Evolutionary conservation across 1,139 yeast species (phyloP), one percentile per base, ranked within the genome.

Genomic region (Sugiyamaella neomexicana): DNA sequence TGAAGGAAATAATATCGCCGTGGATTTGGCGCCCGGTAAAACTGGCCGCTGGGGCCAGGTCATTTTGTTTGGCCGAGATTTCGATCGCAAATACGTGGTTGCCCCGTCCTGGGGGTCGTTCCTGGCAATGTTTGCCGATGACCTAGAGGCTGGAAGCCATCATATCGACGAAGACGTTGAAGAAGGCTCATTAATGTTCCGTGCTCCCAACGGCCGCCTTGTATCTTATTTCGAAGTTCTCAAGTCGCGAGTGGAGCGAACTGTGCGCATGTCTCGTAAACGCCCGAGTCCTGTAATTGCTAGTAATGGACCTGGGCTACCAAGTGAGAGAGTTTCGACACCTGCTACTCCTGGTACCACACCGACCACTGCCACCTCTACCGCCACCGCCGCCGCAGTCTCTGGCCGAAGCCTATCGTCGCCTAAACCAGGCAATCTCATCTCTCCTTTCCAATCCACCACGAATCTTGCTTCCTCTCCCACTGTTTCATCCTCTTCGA

Each of bases 21-120:
- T 91, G 12, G 98, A 91, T 70, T 76, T 91, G 58, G 86, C 93
- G 1, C 97, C 97, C 0, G 96, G 89, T 2, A 75, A 82, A 2
- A 72, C 74, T 15, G 96, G 96, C 32, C 75, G 72, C 44, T 79
- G 83, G 75, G 98, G 97, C 13, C 96, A 90, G 69, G 88, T 89
- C 25, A 88, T 91, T 55, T 67, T 89, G 52, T 90, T 89, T 70
- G 97, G 97, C 40, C 80, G 96, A 64, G 97, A 91, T 57, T 89
- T 86, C 66, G 97, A 89, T 70, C 80, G 86, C 43, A 89, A 89
- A 68, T 88, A 79, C 68, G 87, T 80, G 46, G 73, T 89, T 27
- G 90, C 96, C 15, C 82, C 84, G 50, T 85, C 83, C 56, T 90
- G 95, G 86, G 96, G 95, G 36, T 90, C 86, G 61, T 90, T 90